phyloP scores from a whole-genome alignment of 345 rosid species.

The Aegle marmelos region DNA sequence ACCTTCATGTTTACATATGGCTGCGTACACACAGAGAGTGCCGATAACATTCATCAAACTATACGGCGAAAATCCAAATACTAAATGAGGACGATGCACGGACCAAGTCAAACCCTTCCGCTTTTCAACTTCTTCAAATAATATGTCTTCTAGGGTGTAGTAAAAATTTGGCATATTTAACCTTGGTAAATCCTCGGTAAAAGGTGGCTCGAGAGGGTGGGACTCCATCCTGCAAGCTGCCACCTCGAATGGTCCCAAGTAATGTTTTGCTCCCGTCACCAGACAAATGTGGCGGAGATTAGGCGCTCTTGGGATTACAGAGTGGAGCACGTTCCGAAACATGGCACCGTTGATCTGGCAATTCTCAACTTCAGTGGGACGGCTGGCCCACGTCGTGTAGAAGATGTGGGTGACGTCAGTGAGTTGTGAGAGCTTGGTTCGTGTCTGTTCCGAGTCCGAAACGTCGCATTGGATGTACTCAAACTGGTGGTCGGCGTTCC shows the following conservation, averaged over 20 bases:
- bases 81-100: conserved; percentile 54
- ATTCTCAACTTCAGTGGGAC: conserved; percentile 54
- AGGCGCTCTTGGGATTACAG: conserved; percentile 64
- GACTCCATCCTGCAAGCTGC: conserved; percentile 5
- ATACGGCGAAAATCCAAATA: conserved; percentile 82
- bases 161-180: conserved; percentile 57
- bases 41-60: conserved; percentile 71
- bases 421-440: conserved; percentile 58
- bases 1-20: conserved; percentile 76
- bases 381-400: conserved; percentile 64
- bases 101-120: conserved; percentile 68
- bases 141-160: conserved; percentile 59
- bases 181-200: conserved; percentile 80
- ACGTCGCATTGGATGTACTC: conserved; percentile 91
- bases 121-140: conserved; percentile 53
- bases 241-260: conserved; percentile 46
- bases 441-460: conserved; percentile 40
- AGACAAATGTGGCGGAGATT: conserved; percentile 80
- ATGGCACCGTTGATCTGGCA: conserved; percentile 61
- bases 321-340: conserved; percentile 67
- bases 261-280: conserved; percentile 77
- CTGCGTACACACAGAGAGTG: conserved; percentile 66
- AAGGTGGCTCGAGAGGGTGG: conserved; percentile 57
- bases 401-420: conserved; percentile 76
- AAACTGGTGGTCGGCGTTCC: conserved; percentile 70